Base-by-base conservation (phyloP, 2,329 filamentous ascomycete species). In the Microcyclospora tardicrescens region DNA sequence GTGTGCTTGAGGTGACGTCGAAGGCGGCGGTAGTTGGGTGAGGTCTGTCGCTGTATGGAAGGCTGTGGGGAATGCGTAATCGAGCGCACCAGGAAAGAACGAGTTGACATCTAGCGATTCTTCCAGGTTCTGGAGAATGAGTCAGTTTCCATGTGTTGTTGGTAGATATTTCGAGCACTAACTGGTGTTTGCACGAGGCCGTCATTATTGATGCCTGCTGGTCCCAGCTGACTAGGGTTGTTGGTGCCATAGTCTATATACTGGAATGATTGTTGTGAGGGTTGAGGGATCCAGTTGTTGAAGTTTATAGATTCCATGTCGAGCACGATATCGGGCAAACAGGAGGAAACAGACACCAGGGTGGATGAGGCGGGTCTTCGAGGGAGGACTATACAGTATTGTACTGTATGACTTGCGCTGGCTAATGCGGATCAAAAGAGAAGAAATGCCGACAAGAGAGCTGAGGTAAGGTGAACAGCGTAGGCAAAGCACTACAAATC, bases 241-340 rank as follows among this genome's bases (percentile, higher is more conserved):
- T 51, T 51, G 27, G 41, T 33, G 24, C 43, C 49, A 35, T 50
- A 55, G 13, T 38, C 43, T 35, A 55, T 62, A 44, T 69, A 68
- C 30, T 65, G 63, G 48, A 68, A 75, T 31, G 64, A 57, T 46
- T 67, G 67, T 29, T 62, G 59, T 33, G 61, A 51, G 28, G 61
- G 57, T 13, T 63, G 51, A 36, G 57, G 53, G 48, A 68, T 24
- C 19, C 19, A 76, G 56, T 71, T 75, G 38, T 65, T 63, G 56
- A 73, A 77, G 49, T 77, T 71, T 72, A 77, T 77, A 37, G 48
- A 46, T 32, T 54, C 53, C 50, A 54, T 56, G 19, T 24, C 19
- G 19, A 24, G 19, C 19, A 5, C 19, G 8, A 8, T 24, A 24
- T 24, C 4, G 8, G 19, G 19, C 19, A 24, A 8, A 24, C 19